Evolutionary conservation across 257 asterid species (phyloP).

Genomic region (Capsicum baccatum): DNA sequence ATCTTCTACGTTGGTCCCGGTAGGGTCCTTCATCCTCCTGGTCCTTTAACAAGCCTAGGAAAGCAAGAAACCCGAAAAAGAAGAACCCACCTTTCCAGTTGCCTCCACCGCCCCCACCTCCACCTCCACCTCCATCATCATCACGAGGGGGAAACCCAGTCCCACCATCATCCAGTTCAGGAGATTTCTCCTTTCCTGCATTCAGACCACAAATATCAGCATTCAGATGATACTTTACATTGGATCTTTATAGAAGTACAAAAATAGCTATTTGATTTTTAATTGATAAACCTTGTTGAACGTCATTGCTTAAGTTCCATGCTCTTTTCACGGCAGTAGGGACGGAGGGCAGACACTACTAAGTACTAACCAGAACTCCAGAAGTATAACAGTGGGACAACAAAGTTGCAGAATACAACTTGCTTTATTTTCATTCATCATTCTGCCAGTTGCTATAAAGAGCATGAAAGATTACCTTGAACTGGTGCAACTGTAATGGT

Average conservation of each 20-base stretch:
- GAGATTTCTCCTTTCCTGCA: conserved; percentile 86
- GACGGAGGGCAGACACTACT: neutral
- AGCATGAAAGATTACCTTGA: conserved; percentile 58
- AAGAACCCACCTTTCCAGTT: conserved; percentile 90
- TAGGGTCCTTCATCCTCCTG: conserved; percentile 67
- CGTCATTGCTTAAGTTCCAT: neutral
- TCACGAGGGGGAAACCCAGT: conserved; percentile 87
- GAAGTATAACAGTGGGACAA: neutral
- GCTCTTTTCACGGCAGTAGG: neutral
- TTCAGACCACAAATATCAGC: conserved; percentile 16
- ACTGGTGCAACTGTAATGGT: conserved; percentile 89
- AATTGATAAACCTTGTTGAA: neutral
- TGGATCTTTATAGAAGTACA: conserved; percentile 1
- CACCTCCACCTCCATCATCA: conserved; percentile 86
- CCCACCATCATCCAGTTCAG: conserved; percentile 94
- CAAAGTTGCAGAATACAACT: neutral
- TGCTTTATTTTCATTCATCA: neutral
- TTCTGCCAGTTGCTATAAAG: conserved; percentile 6
- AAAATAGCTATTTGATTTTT: neutral
- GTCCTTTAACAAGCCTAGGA: conserved; percentile 73
- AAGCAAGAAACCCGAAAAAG: conserved; percentile 77
- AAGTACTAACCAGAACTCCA: neutral
- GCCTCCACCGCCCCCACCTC: conserved; percentile 90
- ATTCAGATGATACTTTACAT: neutral
- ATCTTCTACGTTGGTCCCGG: conserved; percentile 53